Base-by-base conservation (phyloP, 768 basidiomycete genomes). In the Rhodosporidiobolus sp. region DNA sequence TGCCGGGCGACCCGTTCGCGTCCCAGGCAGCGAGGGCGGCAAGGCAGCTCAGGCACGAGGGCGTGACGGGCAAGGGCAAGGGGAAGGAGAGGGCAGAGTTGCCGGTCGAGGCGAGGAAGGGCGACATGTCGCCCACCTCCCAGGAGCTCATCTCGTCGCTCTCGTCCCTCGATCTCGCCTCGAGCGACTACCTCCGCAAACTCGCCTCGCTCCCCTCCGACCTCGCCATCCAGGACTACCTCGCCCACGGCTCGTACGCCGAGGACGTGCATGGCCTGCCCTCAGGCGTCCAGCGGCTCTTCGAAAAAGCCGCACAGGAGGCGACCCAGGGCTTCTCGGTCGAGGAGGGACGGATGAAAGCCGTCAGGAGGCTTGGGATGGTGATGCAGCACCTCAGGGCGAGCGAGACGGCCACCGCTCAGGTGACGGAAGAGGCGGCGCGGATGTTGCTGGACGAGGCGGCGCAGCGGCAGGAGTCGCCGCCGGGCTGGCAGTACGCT, bases 261-360 rank as follows among this genome's bases (percentile, higher is more conserved):
- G 74, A 76, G 46, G 74, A 72, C 30, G 65, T 76, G 4, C 69
- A 55, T 26, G 70, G 70, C 11, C 11, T 76, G 20, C 67, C 70
- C 6, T 14, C 32, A 1, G 65, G 30, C 26, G 68, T 72, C 6
- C 16, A 34, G 30, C n/a, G 38, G 5, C 30, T 67, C 35, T 63
- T 72, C 34, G 68, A 69, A 14, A 58, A 53, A 26, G 60, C 59
- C n/a, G 16, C 22, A 14, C 38, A 43, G 45, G n/a, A 17, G 49
- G 24, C 46, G n/a, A 60, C 52, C 14, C 45, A 48, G n/a, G 56
- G 62, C 16, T 19, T 14, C 26, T 6, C 22, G 17, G 48, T 16
- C 56, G 65, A 65, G 52, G 69, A 60, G 32, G 63, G 57, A 1
- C 35, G 52, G 5, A 24, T 17, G n/a, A 69, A 67, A 43, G 74